These are phyloP conservation scores for Puccinia coronata DNA, from an alignment of 1,284 basidiomycete genomes.

Conservation along the genomic window DNA sequence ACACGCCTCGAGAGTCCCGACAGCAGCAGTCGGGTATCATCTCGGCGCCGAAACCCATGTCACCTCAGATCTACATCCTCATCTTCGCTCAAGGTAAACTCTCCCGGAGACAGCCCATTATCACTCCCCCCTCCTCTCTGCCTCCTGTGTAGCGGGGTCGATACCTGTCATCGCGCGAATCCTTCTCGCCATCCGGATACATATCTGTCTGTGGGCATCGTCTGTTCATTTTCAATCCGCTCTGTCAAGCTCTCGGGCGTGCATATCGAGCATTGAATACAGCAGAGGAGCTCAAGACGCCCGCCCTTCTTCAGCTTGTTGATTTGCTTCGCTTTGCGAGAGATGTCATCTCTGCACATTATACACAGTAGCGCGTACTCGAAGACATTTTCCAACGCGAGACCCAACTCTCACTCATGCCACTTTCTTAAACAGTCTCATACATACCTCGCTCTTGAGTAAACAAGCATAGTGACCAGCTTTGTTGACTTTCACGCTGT, in stretches of 20 bases:
- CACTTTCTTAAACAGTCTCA: not conserved
- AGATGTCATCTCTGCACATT: no score
- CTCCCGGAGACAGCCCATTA: not conserved
- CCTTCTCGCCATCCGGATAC: not conserved
- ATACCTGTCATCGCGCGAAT: no score
- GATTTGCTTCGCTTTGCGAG: not conserved
- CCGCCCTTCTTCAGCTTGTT: not conserved
- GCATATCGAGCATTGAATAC: not conserved
- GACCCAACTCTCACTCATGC: not conserved
- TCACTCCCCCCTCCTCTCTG: not conserved
- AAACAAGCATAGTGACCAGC: not conserved
- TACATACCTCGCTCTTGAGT: not conserved
- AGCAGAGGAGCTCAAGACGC: not conserved
- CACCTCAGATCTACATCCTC: conserved; percentile 12
- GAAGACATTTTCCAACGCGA: not conserved
- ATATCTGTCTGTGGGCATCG: no score
- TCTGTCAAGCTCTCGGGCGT: not conserved
- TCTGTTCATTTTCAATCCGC: no score
- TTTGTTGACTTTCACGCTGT: not conserved
- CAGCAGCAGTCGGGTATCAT: not conserved
- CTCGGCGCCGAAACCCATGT: no score
- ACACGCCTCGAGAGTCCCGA: not conserved
- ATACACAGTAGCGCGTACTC: not conserved
- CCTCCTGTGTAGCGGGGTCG: not conserved
- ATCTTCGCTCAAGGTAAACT: conserved; percentile 31